Base-by-base conservation (phyloP, 441 rosid species). In the Populus hybrid region DNA sequence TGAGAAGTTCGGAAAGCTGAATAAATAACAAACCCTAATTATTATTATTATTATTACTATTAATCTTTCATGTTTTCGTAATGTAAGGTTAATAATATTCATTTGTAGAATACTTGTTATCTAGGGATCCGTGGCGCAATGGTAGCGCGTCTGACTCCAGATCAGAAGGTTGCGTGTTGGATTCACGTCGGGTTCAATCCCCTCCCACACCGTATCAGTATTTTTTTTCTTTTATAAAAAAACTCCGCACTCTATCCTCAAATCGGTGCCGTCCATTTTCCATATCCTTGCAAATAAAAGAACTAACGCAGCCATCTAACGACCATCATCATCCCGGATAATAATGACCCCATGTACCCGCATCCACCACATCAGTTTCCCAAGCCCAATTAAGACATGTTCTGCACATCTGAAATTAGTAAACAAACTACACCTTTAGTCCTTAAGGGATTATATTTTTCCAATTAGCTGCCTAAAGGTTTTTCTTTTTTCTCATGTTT, bases 81-180 rank as follows among this genome's bases (percentile, higher is more conserved):
- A 3, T 3, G 0, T 11, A 3, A 11, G 5, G 0, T 42, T 42
- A 3, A 42, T 42, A 11, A 9, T 38, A 38, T 38, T 38, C 0
- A 38, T 38, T 38, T 38, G 42, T 38, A 38, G 3, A 0, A 9
- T 0, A 9, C 2, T 38, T 9, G 11, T 3, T 3, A 11, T 6
- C 8, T 0, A 4, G 0, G 98, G 95, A 91, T 91, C 91, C 89
- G 95, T 90, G 97, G 98, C 91, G 94, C 95, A 91, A 92, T 87
- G 95, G 97, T 92, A 90, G 96, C 97, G 97, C 93, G 95, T 92
- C 94, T 88, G 97, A 92, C 98, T 94, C 96, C 96, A 88, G 95
- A 90, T 92, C 94, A 91, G 93, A 96, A 96, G 96, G 97, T 91
- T 94, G 94, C 94, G 93, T 88, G 97, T 91, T 91, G 89, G 94